Evolutionary conservation across 1,284 basidiomycete species (phyloP).

Genomic region (Coriolopsis trogii): DNA sequence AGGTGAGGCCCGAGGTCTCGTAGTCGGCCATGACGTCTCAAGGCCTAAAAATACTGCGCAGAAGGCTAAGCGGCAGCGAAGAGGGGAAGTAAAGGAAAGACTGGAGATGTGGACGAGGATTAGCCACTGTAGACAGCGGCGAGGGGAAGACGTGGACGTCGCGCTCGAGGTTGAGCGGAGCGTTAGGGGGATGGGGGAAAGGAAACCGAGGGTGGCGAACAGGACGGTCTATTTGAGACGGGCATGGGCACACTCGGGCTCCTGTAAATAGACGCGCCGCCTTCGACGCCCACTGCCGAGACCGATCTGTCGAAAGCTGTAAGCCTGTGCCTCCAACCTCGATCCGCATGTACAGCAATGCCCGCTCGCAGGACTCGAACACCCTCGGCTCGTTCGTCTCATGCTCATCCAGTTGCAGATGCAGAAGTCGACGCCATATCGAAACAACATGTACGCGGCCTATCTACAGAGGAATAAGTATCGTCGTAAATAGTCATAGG

Average conservation of each 20-base stretch:
- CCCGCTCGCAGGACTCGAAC: neutral
- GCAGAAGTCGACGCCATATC: constrained; percentile 6
- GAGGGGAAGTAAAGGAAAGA: constrained; percentile 18
- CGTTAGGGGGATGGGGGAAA: neutral
- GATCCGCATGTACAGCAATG: neutral
- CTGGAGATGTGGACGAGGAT: no score
- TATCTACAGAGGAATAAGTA: constrained; percentile 19
- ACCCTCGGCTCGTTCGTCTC: neutral
- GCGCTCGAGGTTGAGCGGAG: neutral
- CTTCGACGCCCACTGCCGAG: no score
- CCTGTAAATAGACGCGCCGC: no score
- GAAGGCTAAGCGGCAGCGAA: neutral
- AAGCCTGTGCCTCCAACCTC: neutral
- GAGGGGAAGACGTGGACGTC: no score
- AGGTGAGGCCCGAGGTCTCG: constrained; percentile 66
- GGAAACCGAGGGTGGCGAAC: neutral
- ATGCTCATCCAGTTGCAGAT: neutral
- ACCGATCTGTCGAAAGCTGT: no score
- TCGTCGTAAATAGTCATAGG: constrained; percentile 22
- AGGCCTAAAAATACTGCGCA: constrained; percentile 11
- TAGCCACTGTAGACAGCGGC: no score
- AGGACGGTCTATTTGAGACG: no score
- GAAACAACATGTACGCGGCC: constrained; percentile 14
- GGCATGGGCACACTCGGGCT: no score
- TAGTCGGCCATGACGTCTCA: constrained; percentile 35